Evolutionary conservation across 768 basidiomycete genomes (phyloP).

Genomic region (Candolleomyces efflorescens): DNA sequence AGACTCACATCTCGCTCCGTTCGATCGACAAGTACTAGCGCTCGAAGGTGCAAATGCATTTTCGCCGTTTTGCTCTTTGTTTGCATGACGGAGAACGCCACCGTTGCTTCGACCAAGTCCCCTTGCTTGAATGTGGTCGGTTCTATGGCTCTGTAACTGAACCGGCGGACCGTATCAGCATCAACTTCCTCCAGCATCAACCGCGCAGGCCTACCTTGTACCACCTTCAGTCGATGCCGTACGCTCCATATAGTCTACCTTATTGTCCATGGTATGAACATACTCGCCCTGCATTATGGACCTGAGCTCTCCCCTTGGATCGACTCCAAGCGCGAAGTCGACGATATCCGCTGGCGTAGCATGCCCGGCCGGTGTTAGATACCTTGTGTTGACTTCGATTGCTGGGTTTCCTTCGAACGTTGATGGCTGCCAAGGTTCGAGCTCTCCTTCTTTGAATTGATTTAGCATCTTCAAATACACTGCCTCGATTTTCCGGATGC

Average conservation of each 20-base stretch:
- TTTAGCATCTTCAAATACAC: not conserved
- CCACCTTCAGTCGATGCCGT: no score
- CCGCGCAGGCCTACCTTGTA: no score
- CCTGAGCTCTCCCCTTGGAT: not conserved
- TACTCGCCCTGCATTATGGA: not conserved
- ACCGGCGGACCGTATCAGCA: no score
- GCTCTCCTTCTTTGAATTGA: not conserved
- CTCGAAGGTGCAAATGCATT: no score
- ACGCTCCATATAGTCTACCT: not conserved
- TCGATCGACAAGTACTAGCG: no score
- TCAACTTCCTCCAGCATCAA: no score
- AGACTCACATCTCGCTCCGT: no score
- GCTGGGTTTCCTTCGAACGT: not conserved
- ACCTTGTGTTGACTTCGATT: not conserved
- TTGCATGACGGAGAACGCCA: no score
- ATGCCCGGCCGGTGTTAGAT: not conserved
- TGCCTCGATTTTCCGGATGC: not conserved
- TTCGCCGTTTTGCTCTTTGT: no score
- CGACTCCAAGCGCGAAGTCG: not conserved
- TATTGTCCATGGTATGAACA: not conserved
- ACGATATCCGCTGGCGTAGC: not conserved
- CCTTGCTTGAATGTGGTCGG: no score
- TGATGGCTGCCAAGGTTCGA: not conserved
- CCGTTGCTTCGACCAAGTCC: no score
- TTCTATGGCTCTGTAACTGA: no score